Conservation (phyloP, 169 alveolate genomes). For the Eimeria mitis region DNA sequence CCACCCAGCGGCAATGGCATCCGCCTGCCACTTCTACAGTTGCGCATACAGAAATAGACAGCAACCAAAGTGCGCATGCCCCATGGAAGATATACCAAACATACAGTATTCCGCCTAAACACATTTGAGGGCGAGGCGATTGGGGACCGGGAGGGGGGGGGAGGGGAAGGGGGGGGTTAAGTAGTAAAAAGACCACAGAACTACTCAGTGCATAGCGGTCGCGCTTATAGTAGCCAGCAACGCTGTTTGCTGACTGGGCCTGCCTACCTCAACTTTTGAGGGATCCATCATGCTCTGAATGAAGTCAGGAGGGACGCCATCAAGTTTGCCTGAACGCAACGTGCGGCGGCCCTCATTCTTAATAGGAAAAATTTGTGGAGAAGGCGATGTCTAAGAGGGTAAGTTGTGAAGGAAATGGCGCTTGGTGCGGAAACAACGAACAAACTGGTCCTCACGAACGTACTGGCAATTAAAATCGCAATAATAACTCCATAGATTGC, state of each 20-base stretch:
- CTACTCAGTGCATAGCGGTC: background rate
- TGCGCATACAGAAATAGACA: background rate
- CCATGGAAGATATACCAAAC: background rate
- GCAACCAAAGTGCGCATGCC: background rate
- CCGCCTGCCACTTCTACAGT: constrained; percentile 86
- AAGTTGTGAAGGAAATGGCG: background rate
- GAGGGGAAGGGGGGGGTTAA: too few relatives aligned
- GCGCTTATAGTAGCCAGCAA: background rate
- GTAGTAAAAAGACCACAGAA: background rate
- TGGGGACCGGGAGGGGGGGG: too few relatives aligned
- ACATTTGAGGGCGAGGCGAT: too few relatives aligned
- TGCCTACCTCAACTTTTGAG: constrained; percentile 22
- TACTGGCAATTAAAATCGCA: constrained; percentile 92
- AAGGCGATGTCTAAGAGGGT: background rate
- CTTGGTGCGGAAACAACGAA: background rate
- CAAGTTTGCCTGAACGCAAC: constrained; percentile 43
- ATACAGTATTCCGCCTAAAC: background rate
- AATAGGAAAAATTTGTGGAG: background rate
- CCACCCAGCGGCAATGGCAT: constrained; percentile 93
- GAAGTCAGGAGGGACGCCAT: constrained; percentile 64
- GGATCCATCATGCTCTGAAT: constrained; percentile 56
- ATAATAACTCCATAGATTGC: constrained; percentile 98
- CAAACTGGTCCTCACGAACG: constrained; percentile 16
- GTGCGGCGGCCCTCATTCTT: background rate
- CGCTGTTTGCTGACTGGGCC: background rate